Evolutionary conservation across 2,329 filamentous ascomycete genomes (phyloP).

Genomic region (Botryotinia convoluta): DNA sequence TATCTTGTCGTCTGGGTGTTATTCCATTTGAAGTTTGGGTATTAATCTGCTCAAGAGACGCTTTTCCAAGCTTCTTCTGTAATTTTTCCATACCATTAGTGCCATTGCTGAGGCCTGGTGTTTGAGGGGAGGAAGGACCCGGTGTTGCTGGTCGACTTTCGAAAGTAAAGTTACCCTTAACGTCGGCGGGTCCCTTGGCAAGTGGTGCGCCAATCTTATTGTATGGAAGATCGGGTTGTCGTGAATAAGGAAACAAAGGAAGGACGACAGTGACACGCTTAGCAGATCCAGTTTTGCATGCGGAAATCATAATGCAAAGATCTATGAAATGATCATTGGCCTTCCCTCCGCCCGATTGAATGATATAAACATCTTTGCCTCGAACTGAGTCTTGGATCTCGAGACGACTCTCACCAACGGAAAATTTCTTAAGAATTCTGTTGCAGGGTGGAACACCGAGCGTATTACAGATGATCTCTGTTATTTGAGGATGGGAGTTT

Average conservation of each 20-base stretch:
- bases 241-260: constrained; percentile 93
- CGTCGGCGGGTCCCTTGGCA: constrained; percentile 58
- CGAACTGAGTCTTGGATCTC: constrained; percentile 96
- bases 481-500: constrained; percentile 85
- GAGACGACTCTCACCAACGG: constrained; percentile 89
- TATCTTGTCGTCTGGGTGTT: constrained; percentile 38
- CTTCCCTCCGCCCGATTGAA: constrained; percentile 87
- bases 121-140: constrained; percentile 66
- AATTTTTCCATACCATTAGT: constrained; percentile 66
- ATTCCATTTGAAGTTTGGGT: constrained; percentile 39
- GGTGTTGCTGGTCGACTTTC: constrained; percentile 90
- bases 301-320: constrained; percentile 96
- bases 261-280: constrained; percentile 91
- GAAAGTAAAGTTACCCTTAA: constrained; percentile 71
- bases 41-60: constrained; percentile 59
- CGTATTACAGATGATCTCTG: constrained; percentile 81
- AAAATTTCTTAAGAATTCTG: constrained; percentile 86
- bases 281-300: constrained; percentile 91
- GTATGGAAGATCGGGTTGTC: constrained; percentile 94
- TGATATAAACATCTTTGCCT: constrained; percentile 98
- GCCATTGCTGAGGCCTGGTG: constrained; percentile 51
- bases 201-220: constrained; percentile 92
- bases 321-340: constrained; percentile 98
- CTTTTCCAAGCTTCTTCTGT: constrained; percentile 69
- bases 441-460: constrained; percentile 84